Evolutionary conservation across 2,329 filamentous ascomycete genomes (phyloP).

Genomic region (Ampelomyces quisqualis): DNA sequence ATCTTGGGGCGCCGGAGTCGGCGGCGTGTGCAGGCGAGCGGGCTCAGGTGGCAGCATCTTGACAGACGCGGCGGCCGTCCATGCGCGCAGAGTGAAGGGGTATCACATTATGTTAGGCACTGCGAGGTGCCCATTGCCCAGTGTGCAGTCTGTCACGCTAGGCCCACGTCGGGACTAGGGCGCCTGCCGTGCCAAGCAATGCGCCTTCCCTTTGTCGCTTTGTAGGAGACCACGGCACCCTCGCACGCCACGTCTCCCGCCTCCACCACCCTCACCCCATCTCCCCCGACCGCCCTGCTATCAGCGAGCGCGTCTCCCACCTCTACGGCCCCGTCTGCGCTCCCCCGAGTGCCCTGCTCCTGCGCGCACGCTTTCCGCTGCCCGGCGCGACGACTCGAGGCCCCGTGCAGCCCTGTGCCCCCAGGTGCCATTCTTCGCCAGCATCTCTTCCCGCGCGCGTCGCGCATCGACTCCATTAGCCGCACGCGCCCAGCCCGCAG

Average conservation of each 20-base stretch:
- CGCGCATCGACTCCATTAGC: constrained; percentile 30
- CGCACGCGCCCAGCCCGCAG: constrained; percentile 14
- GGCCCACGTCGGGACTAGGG: constrained; percentile 14
- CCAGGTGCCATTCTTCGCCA: constrained; percentile 27
- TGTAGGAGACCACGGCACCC: constrained; percentile 9
- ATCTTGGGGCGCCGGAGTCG: constrained; percentile 46
- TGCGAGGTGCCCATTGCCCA: too few species aligned
- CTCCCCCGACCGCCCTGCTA: constrained; percentile 34
- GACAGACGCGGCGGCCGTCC: constrained; percentile 14
- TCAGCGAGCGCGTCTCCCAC: constrained; percentile 38
- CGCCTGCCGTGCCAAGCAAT: not conserved
- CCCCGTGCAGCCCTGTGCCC: constrained; percentile 35
- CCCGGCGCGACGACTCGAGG: constrained; percentile 32
- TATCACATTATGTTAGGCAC: too few species aligned
- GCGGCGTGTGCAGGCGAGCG: constrained; percentile 12
- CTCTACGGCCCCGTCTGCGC: constrained; percentile 27
- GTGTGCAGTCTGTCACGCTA: not conserved
- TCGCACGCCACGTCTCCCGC: constrained; percentile 22
- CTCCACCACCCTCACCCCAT: constrained; percentile 32
- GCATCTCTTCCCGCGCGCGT: constrained; percentile 36
- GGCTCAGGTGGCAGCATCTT: constrained; percentile 26
- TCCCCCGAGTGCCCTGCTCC: constrained; percentile 25
- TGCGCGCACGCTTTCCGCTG: constrained; percentile 26
- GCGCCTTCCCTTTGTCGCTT: constrained; percentile 14
- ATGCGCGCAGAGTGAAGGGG: constrained; percentile 17